Base-by-base conservation (phyloP, 441 rosid species). In the Adansonia madagascariensis region DNA sequence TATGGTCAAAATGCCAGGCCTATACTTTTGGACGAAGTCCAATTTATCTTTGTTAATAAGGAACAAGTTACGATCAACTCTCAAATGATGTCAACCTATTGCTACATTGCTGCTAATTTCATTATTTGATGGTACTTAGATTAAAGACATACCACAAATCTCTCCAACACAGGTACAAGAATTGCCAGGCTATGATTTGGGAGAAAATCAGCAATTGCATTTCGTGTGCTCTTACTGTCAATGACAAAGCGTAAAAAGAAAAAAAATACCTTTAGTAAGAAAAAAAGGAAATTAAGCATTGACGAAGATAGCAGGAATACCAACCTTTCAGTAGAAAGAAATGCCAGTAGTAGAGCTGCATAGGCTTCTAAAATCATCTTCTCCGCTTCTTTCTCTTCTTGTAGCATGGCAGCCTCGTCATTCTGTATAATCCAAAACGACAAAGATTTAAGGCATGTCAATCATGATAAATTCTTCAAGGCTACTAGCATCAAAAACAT, bases 341-440 rank as follows among this genome's bases (percentile, higher is more conserved):
- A 97, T 11, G 99, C 98, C 20, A 97, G 97, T 46, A 97, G 90
- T 75, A 97, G 81, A 62, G 99, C 99, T 15, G 99, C 80, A 78
- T 97, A 97, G 69, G 98, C 98, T 88, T 94, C 99, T 24, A 97
- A 92, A 66, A 97, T 94, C 98, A 91, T 97, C 90, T 92, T 94
- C 86, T 94, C 99, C 1, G 97, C 97, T 87, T 97, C 99, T 83
- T 93, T 96, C 83, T 96, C 98, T 46, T 96, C 95, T 88, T 94
- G 91, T 79, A 91, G 82, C 82, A 97, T 39, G 52, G 90, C 90
- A 64, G 86, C 96, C 78, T 93, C 98, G 14, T 89, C 94, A 80
- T 91, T 88, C 98, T 96, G 85, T 53, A 70, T 50, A 60, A 77
- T 69, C 56, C 24, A 27, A 78, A 53, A 24, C 8, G 27, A 78